Percentiles rank a stretch among this genome's conserved stretches.
These are phyloP conservation scores for Rhizophora apiculata DNA, from an alignment of 345 rosid genomes.

Conservation along the genomic window DNA sequence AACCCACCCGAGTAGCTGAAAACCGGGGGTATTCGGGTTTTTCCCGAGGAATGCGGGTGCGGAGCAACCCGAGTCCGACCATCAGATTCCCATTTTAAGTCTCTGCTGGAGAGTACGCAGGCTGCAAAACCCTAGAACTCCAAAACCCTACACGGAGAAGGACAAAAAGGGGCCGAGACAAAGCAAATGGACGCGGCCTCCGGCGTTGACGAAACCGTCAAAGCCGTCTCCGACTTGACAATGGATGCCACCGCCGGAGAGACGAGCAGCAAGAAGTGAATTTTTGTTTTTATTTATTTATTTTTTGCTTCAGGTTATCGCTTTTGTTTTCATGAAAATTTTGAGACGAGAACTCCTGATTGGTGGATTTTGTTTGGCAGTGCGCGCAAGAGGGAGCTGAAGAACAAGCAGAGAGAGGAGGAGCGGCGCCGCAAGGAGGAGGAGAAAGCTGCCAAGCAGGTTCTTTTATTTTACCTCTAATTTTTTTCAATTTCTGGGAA, in stretches of 20 bases:
- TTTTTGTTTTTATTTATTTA: background rate
- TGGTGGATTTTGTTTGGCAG: slow-evolving; percentile 27
- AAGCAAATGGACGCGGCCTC: slow-evolving; percentile 23
- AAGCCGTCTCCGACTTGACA: slow-evolving; percentile 34
- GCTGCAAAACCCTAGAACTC: too few species aligned
- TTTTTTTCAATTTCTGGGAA: background rate
- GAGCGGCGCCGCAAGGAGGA: slow-evolving; percentile 76
- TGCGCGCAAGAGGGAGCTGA: slow-evolving; percentile 81
- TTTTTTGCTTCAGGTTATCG: background rate
- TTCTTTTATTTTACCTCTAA: background rate
- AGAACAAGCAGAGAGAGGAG: slow-evolving; percentile 72
- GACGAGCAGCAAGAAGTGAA: slow-evolving; percentile 74
- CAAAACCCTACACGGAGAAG: too few species aligned
- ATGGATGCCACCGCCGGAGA: slow-evolving; percentile 34
- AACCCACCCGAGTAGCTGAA: too few species aligned
- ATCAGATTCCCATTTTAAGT: too few species aligned
- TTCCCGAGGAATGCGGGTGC: too few species aligned
- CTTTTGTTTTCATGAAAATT: background rate
- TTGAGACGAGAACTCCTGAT: background rate
- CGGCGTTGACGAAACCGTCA: slow-evolving; percentile 39
- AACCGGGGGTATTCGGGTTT: too few species aligned
- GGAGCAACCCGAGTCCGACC: too few species aligned
- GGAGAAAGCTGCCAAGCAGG: slow-evolving; percentile 47
- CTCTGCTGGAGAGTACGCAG: too few species aligned
- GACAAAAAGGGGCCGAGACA: too few species aligned